Conservation (phyloP, 192 early-diverging fungal species). For the Coemansia sp. region DNA sequence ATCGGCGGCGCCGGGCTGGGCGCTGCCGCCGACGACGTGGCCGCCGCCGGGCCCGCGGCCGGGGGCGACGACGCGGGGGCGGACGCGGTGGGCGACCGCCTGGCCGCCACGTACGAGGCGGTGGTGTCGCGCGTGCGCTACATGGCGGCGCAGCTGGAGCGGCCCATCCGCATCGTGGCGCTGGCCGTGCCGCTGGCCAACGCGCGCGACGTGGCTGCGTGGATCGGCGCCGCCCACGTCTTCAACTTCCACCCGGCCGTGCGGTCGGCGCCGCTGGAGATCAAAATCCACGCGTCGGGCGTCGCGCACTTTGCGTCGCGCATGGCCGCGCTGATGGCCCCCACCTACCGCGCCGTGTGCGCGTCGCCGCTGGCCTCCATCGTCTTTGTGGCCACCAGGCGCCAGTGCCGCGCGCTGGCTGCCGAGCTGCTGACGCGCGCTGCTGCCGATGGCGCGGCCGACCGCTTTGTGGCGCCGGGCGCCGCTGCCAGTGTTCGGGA, state of each 20-base stretch:
- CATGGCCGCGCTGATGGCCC: conserved; percentile 92
- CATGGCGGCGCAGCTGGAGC: conserved; percentile 78
- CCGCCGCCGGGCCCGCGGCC: conserved; percentile 81
- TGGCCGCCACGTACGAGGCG: conserved; percentile 88
- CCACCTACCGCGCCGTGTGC: conserved; percentile 46
- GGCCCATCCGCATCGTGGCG: conserved; percentile 86
- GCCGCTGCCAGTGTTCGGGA: conserved; percentile 74
- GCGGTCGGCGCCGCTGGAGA: conserved; percentile 90
- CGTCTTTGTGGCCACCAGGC: conserved; percentile 89
- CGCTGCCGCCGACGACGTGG: conserved; percentile 69
- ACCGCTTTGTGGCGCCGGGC: conserved; percentile 72
- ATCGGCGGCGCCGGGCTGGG: conserved; percentile 75
- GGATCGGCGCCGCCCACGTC: conserved; percentile 87
- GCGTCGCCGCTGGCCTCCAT: conserved; percentile 62
- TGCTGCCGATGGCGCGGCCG: conserved; percentile 70
- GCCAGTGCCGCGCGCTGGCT: conserved; percentile 85
- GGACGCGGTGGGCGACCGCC: conserved; percentile 65
- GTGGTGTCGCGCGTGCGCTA: conserved; percentile 92
- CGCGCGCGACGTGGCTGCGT: conserved; percentile 96
- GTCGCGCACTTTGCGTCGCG: conserved; percentile 92
- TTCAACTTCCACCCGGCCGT: conserved; percentile 96
- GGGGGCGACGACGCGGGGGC: conserved; percentile 86
- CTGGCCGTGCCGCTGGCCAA: conserved; percentile 90
- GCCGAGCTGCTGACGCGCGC: conserved; percentile 80
- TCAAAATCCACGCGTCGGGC: conserved; percentile 89